Evolutionary conservation across 2,329 filamentous ascomycete genomes (phyloP), one percentile per base, ranked within the genome.

Genomic region (Talaromyces sp.): DNA sequence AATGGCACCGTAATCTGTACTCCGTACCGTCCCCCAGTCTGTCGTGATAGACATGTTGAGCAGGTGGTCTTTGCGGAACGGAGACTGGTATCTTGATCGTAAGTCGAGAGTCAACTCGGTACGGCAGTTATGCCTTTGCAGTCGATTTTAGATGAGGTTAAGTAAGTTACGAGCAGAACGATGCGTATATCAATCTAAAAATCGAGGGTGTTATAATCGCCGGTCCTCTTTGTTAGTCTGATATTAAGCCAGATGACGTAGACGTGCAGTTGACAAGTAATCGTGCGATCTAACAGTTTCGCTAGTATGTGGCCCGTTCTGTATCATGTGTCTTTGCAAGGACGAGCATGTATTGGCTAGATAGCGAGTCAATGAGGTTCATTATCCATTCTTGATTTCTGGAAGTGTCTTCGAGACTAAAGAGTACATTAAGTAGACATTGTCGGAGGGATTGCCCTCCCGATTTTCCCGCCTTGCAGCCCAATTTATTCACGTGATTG

Each of bases 401-500:
- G 48, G 16, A 33, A 28, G 23, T 16, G 23, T 48, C 11, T 28
- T 48, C 11, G n/a, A 21, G 18, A 46, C 1, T 6, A 8, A 1
- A 9, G 16, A 50, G n/a, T 18, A 14, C 6, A n/a, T n/a, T n/a
- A n/a, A n/a, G n/a, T n/a, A n/a, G n/a, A n/a, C n/a, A n/a, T 50
- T 25, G 46, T n/a, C 23, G 46, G 50, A 35, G 37, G 6, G 28
- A 35, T 11, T 21, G n/a, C 9, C 50, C 4, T 54, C 31, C 50
- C 31, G 50, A 37, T 42, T 42, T 25, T 40, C 23, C 54, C 54
- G 54, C 54, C 33, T 60, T 54, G 35, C 58, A 60, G 59, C 59
- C 59, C 59, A 61, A 61, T 37, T 31, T 16, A 46, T 55, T 55
- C 59, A 61, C 59, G 59, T 61, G 59, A 61, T 55, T 44, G 46